Evolutionary conservation across 495 filamentous ascomycete genomes (phyloP).

Genomic region (Mytilinidion resinicola): DNA sequence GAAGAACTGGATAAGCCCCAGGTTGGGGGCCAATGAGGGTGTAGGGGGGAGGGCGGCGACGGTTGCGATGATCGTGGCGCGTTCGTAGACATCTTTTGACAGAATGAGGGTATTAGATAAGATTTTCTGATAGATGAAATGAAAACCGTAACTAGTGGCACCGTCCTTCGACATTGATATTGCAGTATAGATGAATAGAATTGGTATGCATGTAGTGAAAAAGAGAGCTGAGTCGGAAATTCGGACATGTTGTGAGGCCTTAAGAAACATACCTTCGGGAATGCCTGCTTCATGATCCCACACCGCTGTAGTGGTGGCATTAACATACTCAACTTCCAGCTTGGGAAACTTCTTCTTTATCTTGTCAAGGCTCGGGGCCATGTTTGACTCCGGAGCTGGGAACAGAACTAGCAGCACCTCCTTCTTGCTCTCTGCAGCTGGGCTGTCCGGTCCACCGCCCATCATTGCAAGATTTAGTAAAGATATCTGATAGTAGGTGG

Average conservation of each 20-base stretch:
- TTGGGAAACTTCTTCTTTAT: constrained; percentile 19
- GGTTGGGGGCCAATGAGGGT: constrained; percentile 44
- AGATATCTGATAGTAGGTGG: too few species aligned
- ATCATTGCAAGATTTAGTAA: constrained; percentile 12
- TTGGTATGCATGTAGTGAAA: too few species aligned
- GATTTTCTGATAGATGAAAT: not conserved
- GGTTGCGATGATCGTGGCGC: constrained; percentile 60
- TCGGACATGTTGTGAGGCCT: too few species aligned
- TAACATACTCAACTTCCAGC: constrained; percentile 19
- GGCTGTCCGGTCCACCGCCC: constrained; percentile 20
- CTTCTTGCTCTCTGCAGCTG: not conserved
- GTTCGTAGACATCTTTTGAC: constrained; percentile 45
- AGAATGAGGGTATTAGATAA: not conserved
- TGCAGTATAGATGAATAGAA: too few species aligned
- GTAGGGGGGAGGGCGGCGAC: constrained; percentile 48
- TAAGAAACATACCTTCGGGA: constrained; percentile 19
- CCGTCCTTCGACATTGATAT: too few species aligned
- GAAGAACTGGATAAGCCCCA: constrained; percentile 68
- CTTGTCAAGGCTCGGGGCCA: constrained; percentile 1
- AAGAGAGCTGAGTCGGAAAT: too few species aligned
- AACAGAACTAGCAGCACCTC: constrained; percentile 18
- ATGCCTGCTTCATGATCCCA: constrained; percentile 2
- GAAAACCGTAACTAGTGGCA: not conserved
- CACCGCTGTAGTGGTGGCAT: not conserved
- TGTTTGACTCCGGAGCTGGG: constrained; percentile 11